Conservation (phyloP, 1,284 basidiomycete genomes). For the Ganoderma resinaceum region DNA sequence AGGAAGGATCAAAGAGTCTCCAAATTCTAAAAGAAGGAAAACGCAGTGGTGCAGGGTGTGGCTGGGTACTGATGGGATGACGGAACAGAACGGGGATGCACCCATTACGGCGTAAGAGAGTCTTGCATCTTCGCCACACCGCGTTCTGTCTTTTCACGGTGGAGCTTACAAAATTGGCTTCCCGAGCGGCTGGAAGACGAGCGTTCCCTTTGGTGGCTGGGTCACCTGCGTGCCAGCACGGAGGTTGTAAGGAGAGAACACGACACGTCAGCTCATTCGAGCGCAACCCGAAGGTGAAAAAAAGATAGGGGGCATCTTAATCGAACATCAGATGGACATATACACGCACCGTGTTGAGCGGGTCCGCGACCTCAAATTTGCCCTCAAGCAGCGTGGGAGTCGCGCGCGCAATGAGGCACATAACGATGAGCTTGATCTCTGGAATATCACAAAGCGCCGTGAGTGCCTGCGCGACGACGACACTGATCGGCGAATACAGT, state of each 20-base stretch:
- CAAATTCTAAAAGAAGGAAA: neutral
- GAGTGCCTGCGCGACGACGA: neutral
- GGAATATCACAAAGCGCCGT: neutral
- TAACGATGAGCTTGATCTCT: slow-evolving; percentile 48
- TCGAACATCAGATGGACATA: slow-evolving; percentile 11
- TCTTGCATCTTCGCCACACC: neutral
- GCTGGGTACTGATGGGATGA: neutral
- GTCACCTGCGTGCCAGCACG: slow-evolving; percentile 26
- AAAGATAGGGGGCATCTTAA: neutral
- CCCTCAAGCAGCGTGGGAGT: slow-evolving; percentile 42
- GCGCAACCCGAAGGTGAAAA: neutral
- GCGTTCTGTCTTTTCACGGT: slow-evolving; percentile 4
- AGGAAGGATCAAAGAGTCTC: neutral
- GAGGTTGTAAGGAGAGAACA: neutral
- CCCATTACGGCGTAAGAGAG: neutral
- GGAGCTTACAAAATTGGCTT: slow-evolving; percentile 26
- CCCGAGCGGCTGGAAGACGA: slow-evolving; percentile 33
- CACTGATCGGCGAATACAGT: neutral
- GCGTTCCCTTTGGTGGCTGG: slow-evolving; percentile 35
- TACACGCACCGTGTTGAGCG: slow-evolving; percentile 39
- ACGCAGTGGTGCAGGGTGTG: neutral
- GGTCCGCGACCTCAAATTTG: slow-evolving; percentile 43
- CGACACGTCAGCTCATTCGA: neutral
- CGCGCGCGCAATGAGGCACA: slow-evolving; percentile 41
- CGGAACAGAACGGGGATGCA: neutral